These are phyloP conservation scores for Solanum stenotomum DNA, from an alignment of 257 asterid species.

Conservation along the genomic window DNA sequence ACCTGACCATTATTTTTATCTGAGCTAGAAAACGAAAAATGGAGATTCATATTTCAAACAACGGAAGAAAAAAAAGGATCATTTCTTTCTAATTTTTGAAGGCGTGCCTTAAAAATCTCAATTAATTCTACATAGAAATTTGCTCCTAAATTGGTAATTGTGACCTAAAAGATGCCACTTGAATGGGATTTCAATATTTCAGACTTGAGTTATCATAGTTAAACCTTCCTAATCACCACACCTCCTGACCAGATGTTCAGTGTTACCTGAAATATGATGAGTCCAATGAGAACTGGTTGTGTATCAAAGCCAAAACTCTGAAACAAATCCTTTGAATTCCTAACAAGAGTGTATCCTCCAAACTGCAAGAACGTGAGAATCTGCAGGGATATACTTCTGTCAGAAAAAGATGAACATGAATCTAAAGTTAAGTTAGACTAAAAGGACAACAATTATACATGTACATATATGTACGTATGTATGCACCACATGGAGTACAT, in stretches of 20 bases:
- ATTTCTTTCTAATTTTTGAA: background rate
- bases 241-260: background rate
- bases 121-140: background rate
- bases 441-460: background rate
- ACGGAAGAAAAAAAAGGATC: background rate
- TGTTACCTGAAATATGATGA: constrained; percentile 85
- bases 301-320: constrained; percentile 98
- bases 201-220: background rate
- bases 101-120: background rate
- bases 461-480: background rate
- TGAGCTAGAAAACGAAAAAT: background rate
- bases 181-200: background rate
- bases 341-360: constrained; percentile 92
- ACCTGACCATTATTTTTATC: background rate
- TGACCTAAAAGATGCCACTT: background rate
- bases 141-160: background rate
- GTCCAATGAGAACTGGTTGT: constrained; percentile 96
- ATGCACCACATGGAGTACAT: background rate
- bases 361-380: constrained; percentile 79
- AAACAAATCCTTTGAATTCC: constrained; percentile 89
- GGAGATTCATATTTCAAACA: background rate
- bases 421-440: background rate
- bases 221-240: background rate
- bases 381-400: constrained; percentile 31
- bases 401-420: background rate